A percentile compares a stretch with the other conserved stretches of the same genome.
These are phyloP conservation scores for Gorgonomyces haynaldii DNA, from an alignment of 192 early-diverging fungal species.

Conservation along the genomic window DNA sequence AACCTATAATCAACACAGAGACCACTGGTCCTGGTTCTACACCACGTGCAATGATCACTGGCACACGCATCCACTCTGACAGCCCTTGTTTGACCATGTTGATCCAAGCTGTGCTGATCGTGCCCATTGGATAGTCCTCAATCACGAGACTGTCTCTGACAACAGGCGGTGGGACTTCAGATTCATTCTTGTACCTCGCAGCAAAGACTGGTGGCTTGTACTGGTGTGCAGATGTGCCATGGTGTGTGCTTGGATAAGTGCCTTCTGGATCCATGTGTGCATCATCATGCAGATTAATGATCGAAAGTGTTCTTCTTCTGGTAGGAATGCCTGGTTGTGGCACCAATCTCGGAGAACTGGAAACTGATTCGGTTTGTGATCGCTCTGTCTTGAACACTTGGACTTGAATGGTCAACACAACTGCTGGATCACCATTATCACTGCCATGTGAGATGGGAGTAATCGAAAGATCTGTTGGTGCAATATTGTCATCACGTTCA, in stretches of 20 bases:
- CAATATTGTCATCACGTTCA: conserved; percentile 43
- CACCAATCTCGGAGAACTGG: background rate
- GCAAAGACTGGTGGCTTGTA: conserved; percentile 43
- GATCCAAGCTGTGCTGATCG: conserved; percentile 54
- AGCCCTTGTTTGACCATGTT: conserved; percentile 60
- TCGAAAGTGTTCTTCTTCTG: background rate
- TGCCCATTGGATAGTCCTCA: conserved; percentile 48
- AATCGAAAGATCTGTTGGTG: too few species aligned
- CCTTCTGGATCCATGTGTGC: background rate
- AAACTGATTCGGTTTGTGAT: too few species aligned
- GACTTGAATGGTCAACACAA: conserved; percentile 43
- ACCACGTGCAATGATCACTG: conserved; percentile 69
- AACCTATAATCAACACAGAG: conserved; percentile 29
- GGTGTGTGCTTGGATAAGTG: conserved; percentile 13
- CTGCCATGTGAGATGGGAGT: conserved; percentile 19
- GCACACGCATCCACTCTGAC: conserved; percentile 51
- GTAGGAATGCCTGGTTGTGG: background rate
- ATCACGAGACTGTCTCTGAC: conserved; percentile 44
- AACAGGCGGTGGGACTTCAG: conserved; percentile 50
- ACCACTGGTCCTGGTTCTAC: conserved; percentile 25
- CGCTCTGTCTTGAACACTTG: conserved; percentile 9
- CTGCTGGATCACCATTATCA: conserved; percentile 4
- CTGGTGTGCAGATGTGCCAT: conserved; percentile 37
- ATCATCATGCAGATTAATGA: background rate
- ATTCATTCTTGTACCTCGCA: conserved; percentile 37